These are phyloP conservation scores for Rhodotorula taiwanensis DNA, from an alignment of 768 basidiomycete genomes.

Conservation along the genomic window DNA sequence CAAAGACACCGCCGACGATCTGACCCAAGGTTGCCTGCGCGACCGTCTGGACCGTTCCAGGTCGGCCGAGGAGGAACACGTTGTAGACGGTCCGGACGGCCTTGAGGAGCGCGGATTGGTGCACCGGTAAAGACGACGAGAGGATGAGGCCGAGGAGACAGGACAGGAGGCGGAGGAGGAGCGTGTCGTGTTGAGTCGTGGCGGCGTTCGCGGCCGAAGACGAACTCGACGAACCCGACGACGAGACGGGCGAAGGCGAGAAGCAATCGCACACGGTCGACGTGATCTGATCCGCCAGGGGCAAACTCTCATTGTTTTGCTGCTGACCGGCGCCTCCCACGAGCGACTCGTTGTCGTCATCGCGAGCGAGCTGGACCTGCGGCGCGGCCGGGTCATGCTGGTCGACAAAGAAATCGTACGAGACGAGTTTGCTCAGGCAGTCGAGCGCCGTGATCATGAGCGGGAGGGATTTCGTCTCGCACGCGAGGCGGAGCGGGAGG, in stretches of 20 bases:
- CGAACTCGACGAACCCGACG: slow-evolving; percentile 86
- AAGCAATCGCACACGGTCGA: slow-evolving; percentile 62
- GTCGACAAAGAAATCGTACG: slow-evolving; percentile 92
- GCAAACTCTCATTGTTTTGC: slow-evolving; percentile 8
- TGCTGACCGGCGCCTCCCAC: not conserved
- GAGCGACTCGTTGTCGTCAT: slow-evolving; percentile 27
- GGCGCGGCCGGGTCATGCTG: slow-evolving; percentile 43
- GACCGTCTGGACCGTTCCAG: slow-evolving; percentile 91
- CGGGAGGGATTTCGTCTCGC: slow-evolving; percentile 88
- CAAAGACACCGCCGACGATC: slow-evolving; percentile 95
- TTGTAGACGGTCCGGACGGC: slow-evolving; percentile 98
- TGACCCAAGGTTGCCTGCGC: slow-evolving; percentile 96
- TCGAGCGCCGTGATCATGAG: slow-evolving; percentile 95
- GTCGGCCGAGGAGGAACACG: slow-evolving; percentile 82
- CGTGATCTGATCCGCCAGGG: slow-evolving; percentile 85
- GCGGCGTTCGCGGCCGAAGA: slow-evolving; percentile 69
- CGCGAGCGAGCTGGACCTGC: slow-evolving; percentile 4
- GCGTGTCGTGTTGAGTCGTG: slow-evolving; percentile 37
- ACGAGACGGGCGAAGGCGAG: slow-evolving; percentile 43
- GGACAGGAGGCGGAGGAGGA: slow-evolving; percentile 94
- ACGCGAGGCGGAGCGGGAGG: slow-evolving; percentile 90
- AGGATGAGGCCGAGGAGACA: slow-evolving; percentile 82
- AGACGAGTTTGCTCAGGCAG: slow-evolving; percentile 94
- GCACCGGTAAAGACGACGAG: slow-evolving; percentile 62
- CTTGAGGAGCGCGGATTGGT: slow-evolving; percentile 91